These are phyloP conservation scores for Saccharomyces eubayanus DNA, from an alignment of 805 yeast genomes.

Conservation along the genomic window DNA sequence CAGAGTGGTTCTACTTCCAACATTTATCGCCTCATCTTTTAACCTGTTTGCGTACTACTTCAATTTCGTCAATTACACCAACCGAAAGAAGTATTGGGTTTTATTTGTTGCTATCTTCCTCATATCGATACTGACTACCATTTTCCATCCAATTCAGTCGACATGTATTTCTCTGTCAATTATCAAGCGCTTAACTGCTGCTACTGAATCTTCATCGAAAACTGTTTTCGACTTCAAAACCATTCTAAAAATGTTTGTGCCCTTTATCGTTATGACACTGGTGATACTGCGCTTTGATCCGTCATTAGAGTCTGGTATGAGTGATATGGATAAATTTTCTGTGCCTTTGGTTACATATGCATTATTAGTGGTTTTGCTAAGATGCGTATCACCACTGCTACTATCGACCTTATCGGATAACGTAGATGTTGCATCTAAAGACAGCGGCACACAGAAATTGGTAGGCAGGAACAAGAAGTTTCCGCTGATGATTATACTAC, in stretches of 20 bases:
- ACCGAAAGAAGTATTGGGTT: neutral
- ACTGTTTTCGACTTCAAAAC: neutral
- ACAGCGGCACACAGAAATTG: neutral
- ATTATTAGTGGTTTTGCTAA: neutral
- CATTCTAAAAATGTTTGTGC: neutral
- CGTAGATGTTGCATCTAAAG: neutral
- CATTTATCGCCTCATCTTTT: neutral
- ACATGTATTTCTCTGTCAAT: slow-evolving; percentile 7
- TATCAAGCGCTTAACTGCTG: slow-evolving; percentile 2
- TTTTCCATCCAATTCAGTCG: slow-evolving; percentile 9
- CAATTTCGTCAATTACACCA: neutral
- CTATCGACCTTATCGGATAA: neutral
- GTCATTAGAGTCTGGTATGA: neutral
- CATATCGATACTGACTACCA: slow-evolving; percentile 6
- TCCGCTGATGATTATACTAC: slow-evolving; percentile 5
- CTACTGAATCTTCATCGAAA: neutral
- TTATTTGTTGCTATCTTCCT: slow-evolving; percentile 13
- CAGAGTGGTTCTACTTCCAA: slow-evolving; percentile 4
- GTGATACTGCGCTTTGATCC: slow-evolving; percentile 4
- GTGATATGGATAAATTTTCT: neutral
- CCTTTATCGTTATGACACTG: slow-evolving; percentile 2
- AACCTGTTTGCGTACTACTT: neutral
- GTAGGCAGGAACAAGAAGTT: neutral
- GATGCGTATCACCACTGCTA: neutral
- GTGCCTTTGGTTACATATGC: neutral